Evolutionary conservation across 129 eudicot genomes (phyloP).

Genomic region (Solidago caesia): DNA sequence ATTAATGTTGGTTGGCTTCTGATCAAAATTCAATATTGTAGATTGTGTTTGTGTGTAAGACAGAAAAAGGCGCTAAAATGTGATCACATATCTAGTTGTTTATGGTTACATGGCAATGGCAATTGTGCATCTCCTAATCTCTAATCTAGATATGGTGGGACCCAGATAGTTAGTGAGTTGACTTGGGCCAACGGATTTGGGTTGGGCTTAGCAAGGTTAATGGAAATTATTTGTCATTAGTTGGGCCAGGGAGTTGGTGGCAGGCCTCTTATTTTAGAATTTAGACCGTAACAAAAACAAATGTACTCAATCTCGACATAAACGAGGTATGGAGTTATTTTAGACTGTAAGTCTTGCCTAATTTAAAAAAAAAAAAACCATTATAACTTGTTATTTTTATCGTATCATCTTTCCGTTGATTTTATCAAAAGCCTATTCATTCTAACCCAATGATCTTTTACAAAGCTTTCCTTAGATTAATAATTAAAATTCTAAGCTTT

Average conservation of each 20-base stretch:
- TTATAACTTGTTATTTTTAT: neutral
- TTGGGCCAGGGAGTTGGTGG: neutral
- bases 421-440: no score
- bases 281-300: no score
- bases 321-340: no score
- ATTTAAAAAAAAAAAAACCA: neutral
- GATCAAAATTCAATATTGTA: conserved; percentile 19
- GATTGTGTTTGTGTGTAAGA: conserved; percentile 22
- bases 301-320: no score
- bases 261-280: neutral
- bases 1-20: conserved; percentile 26
- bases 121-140: conserved; percentile 31
- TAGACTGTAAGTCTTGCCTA: no score
- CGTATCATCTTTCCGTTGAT: no score
- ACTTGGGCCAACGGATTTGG: neutral
- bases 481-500: no score
- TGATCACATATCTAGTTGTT: conserved; percentile 25
- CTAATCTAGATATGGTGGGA: conserved; percentile 41
- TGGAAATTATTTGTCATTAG: neutral
- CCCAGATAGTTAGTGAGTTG: neutral
- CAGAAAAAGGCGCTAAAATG: conserved; percentile 19
- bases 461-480: no score
- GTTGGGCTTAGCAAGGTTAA: neutral
- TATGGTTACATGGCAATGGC: conserved; percentile 34
- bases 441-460: no score